Percentiles rank a stretch among this genome's conserved stretches.
Conservation (phyloP, 1,284 basidiomycete species). For the Ceratobasidium sp. region DNA sequence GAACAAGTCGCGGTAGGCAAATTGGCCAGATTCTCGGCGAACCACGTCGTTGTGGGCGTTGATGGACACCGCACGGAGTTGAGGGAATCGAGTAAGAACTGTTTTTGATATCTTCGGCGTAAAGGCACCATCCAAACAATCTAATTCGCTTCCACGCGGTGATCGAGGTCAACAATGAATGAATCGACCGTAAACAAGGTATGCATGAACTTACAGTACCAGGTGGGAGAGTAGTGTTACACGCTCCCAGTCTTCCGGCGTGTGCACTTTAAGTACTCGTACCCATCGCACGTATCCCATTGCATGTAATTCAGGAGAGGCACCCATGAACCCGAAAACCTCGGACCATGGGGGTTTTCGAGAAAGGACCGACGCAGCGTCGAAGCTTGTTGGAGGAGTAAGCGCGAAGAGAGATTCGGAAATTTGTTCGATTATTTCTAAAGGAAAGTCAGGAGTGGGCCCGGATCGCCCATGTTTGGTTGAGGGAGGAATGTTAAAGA, state of each 20-base stretch:
- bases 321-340: background rate
- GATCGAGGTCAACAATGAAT: background rate
- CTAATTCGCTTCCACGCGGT: constrained; percentile 1
- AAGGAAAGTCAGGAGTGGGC: background rate
- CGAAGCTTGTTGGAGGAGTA: background rate
- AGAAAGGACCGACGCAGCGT: background rate
- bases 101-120: background rate
- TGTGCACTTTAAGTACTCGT: background rate
- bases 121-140: constrained; percentile 16
- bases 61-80: constrained; percentile 11
- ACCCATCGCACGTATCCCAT: constrained; percentile 22
- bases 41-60: constrained; percentile 17
- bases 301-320: background rate
- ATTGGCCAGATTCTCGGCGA: constrained; percentile 6
- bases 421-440: constrained; percentile 29
- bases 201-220: background rate
- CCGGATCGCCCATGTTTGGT: background rate
- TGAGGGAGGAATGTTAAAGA: background rate
- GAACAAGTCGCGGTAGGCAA: constrained; percentile 31
- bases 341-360: constrained; percentile 1
- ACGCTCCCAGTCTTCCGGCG: background rate
- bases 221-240: background rate
- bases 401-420: background rate
- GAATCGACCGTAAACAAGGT: background rate
- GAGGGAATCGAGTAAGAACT: background rate